Base-by-base conservation (phyloP, 371 early-diverging fungal species). In the Rhizopus arrhizus region DNA sequence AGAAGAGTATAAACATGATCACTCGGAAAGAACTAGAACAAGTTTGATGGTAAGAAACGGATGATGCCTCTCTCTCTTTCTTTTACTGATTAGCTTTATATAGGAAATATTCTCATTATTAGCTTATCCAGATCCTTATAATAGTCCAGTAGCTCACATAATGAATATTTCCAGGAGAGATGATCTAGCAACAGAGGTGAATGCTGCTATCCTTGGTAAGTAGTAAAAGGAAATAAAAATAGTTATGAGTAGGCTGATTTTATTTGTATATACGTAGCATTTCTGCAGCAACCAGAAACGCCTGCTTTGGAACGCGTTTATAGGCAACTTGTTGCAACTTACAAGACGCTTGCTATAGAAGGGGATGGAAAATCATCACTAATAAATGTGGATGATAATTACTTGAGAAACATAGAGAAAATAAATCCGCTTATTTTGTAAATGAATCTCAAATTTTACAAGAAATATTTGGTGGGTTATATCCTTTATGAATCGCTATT, bases 41-140 rank as follows among this genome's bases (percentile, higher is more conserved):
- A 61, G 53, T 15, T 47, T 77, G 9, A 54, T 64, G 69, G 75
- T 72, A 67, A 66, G 49, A 53, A 52, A 35, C 4, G 16, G 2
- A 38, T 10, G 5, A 45, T n/a, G 28, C 28, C 6, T 22, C 22
- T 22, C 13, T 15, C 2, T 42, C 5, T 36, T 29, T 33, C 32
- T 2, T 34, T 6, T 40, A 22, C 15, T 53, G 12, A 36, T 22
- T 22, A 36, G 9, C 36, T 36, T 9, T 22, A 11, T 6, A 15
- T 52, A 75, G 74, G 74, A 76, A 54, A 68, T 74, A 22, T 94
- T 93, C 65, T 86, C 93, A 22, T 73, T 95, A 35, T 64, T 94
- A 35, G 95, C 95, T 3, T 95, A 96, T 61, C 66, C 82, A 3
- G 85, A 91, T 42, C 85, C 86, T 7, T 59, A 62, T 12, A 58